Conservation (phyloP, 345 rosid species). For the Linum tenue region DNA sequence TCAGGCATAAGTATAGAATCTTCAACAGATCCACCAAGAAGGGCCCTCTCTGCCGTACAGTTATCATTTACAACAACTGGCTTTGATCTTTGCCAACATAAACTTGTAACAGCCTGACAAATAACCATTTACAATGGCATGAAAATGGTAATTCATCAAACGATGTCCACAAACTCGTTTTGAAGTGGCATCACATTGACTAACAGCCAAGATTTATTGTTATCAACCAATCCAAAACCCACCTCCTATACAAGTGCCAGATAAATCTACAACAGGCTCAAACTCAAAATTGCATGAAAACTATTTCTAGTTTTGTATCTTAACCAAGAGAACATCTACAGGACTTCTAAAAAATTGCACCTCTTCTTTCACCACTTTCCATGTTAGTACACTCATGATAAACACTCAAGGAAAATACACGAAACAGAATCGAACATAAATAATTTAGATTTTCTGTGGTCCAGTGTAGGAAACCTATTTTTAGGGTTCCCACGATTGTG, state of each 20-base stretch:
- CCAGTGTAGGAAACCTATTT: too few relatives aligned
- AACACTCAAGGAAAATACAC: not conserved
- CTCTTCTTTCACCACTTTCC: not conserved
- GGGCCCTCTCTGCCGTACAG: conserved; percentile 77
- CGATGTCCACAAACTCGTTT: too few relatives aligned
- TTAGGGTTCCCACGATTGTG: too few relatives aligned
- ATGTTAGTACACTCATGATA: not conserved
- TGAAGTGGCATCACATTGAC: too few relatives aligned
- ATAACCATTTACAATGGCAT: not conserved
- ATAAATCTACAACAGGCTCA: not conserved
- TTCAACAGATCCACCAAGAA: conserved; percentile 75
- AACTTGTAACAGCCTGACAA: conserved; percentile 79
- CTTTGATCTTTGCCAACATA: conserved; percentile 97
- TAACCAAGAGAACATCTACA: not conserved
- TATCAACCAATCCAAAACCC: too few relatives aligned
- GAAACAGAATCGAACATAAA: not conserved
- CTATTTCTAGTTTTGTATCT: not conserved
- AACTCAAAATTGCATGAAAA: not conserved
- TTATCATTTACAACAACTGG: conserved; percentile 67
- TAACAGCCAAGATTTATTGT: too few relatives aligned
- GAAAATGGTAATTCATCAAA: not conserved
- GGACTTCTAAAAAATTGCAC: not conserved
- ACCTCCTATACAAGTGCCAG: not conserved
- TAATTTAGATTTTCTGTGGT: not conserved
- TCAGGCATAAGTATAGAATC: conserved; percentile 96